Percentiles rank a stretch among this genome's conserved stretches.
These are phyloP conservation scores for Isochrysis galbana DNA, from an alignment of 78 protist species.

Conservation along the genomic window DNA sequence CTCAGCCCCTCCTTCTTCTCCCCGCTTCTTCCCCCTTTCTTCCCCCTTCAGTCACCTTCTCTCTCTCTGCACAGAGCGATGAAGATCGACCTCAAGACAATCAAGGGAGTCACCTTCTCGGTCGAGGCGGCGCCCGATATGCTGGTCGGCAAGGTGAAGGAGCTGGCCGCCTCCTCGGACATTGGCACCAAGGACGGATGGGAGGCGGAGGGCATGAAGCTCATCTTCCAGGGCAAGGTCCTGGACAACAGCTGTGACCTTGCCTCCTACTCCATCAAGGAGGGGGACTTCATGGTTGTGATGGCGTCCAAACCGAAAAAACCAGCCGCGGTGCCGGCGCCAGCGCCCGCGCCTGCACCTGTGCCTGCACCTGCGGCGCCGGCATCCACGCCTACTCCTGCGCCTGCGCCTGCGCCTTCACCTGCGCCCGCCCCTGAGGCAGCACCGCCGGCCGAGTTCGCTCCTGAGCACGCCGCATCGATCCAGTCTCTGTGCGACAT, in stretches of 20 bases:
- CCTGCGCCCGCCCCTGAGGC: background rate
- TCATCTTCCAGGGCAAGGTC: constrained; percentile 23
- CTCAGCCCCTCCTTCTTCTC: no score
- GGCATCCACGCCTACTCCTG: background rate
- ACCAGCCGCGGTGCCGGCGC: background rate
- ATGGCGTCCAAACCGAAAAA: background rate
- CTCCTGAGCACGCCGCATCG: background rate
- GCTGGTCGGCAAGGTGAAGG: background rate
- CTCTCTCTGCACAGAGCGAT: no score
- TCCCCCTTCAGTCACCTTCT: no score
- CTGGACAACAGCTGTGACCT: background rate
- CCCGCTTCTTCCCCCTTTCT: no score
- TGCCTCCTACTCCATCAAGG: background rate
- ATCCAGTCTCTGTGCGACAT: background rate
- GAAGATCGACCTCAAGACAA: background rate
- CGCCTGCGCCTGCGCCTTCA: background rate
- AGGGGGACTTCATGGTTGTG: constrained; percentile 22
- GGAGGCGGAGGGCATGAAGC: constrained; percentile 16
- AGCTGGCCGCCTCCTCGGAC: background rate
- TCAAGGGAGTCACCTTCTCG: background rate
- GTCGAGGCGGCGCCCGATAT: background rate
- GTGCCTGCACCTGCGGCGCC: background rate
- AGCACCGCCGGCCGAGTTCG: background rate
- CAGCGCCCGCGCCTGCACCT: background rate
- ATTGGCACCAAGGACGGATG: background rate